A percentile compares a stretch with the other conserved stretches of the same genome.
Evolutionary conservation across 2,329 filamentous ascomycete genomes (phyloP).

Genomic region (Immersiporthe knoxdaviesiana): DNA sequence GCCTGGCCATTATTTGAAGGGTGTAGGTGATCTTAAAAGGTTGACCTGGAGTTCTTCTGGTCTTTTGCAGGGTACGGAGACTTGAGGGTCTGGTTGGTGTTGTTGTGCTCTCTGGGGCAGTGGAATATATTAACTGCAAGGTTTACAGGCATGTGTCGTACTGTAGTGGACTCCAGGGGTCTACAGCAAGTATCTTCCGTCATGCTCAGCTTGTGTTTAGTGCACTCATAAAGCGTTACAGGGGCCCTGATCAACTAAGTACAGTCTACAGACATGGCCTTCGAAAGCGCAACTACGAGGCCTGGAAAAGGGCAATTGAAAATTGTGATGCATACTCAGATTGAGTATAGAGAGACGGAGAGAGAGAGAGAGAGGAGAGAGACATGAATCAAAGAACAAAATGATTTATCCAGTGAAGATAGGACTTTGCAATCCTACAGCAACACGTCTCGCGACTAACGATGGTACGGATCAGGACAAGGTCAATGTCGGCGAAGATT

Average conservation of each 20-base stretch:
- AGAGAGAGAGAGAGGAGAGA: no score
- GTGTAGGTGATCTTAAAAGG: no score
- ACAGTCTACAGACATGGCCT: neutral
- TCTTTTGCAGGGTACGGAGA: neutral
- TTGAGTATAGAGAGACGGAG: neutral
- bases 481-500: constrained; percentile 6
- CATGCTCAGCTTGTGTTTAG: neutral
- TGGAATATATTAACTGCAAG: no score
- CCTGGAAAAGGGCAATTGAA: neutral
- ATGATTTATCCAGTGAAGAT: neutral
- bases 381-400: neutral
- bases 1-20: neutral
- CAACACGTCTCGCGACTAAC: no score
- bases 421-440: neutral
- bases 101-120: no score
- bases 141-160: no score
- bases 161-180: neutral
- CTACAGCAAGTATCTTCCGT: neutral
- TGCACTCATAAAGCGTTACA: neutral
- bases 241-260: neutral
- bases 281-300: neutral
- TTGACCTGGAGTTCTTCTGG: neutral
- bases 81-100: no score
- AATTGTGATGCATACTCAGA: neutral
- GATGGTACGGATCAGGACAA: neutral